These are phyloP conservation scores for Phytophthora melonis DNA, from an alignment of 352 stramenopile genomes.

Conservation along the genomic window DNA sequence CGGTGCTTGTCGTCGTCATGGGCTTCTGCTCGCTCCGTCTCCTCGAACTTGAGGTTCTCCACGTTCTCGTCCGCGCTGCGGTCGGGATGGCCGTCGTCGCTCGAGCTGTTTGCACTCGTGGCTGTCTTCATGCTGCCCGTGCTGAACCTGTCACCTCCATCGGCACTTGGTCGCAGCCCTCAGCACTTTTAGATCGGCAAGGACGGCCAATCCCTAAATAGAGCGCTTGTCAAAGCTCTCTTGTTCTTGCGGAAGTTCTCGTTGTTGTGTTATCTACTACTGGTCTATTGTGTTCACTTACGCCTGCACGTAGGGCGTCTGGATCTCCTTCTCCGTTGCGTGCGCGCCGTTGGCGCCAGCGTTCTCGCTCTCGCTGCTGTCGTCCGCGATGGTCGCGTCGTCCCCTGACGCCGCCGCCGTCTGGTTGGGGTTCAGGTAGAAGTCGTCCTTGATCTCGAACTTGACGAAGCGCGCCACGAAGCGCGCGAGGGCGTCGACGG, in stretches of 20 bases:
- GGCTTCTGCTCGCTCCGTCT: conserved; percentile 11
- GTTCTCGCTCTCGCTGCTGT: conserved; percentile 44
- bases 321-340: conserved; percentile 30
- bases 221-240: background rate
- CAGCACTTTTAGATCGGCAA: conserved; percentile 28
- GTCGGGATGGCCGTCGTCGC: conserved; percentile 11
- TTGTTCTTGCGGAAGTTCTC: background rate
- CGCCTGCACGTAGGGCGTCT: conserved; percentile 39
- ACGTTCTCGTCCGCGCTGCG: conserved; percentile 21
- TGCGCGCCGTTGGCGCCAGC: conserved; percentile 11
- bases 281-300: conserved; percentile 31
- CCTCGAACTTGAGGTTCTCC: conserved; percentile 32
- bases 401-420: conserved; percentile 17
- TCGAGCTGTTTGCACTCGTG: conserved; percentile 13
- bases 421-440: conserved; percentile 35
- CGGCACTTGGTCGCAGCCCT: conserved; percentile 2
- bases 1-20: conserved; percentile 35
- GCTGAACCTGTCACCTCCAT: conserved; percentile 26
- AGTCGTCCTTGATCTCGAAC: conserved; percentile 52
- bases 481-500: conserved; percentile 30
- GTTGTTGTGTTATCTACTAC: conserved; percentile 9
- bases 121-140: conserved; percentile 38
- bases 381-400: conserved; percentile 35
- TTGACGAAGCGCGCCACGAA: conserved; percentile 34
- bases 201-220: conserved; percentile 27